phyloP scores from a whole-genome alignment of 352 stramenopile species.

The Phytophthora capsici region DNA sequence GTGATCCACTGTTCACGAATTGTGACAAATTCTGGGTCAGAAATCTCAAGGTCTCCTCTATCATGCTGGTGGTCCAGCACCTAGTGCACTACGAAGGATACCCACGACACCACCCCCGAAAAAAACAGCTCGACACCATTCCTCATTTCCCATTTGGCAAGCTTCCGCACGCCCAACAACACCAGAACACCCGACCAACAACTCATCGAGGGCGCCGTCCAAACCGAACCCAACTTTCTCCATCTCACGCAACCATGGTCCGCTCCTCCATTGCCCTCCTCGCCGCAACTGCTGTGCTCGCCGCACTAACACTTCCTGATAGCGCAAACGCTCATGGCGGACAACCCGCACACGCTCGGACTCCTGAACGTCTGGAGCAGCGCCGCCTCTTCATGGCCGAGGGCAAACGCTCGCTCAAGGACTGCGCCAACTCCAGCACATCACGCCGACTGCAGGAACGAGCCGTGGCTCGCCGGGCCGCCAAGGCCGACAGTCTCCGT shows the following conservation, averaged over 20 bases:
- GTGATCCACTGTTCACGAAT: background rate
- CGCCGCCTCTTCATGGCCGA: constrained; percentile 32
- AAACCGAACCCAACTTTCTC: background rate
- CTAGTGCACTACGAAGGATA: background rate
- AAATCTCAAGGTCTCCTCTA: background rate
- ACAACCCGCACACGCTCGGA: background rate
- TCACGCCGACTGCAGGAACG: constrained; percentile 25
- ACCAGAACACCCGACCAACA: background rate
- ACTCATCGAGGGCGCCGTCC: background rate
- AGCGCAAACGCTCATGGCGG: constrained; percentile 3
- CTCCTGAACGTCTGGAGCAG: constrained; percentile 15
- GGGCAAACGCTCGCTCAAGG: constrained; percentile 30
- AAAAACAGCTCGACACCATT: background rate
- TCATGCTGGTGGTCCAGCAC: background rate
- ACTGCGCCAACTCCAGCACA: constrained; percentile 26
- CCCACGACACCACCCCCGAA: background rate
- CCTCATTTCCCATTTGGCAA: background rate
- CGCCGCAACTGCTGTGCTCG: background rate
- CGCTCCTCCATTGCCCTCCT: constrained; percentile 7
- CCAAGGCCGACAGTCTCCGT: constrained; percentile 19
- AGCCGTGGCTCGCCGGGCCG: constrained; percentile 9
- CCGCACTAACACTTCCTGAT: background rate
- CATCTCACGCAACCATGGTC: constrained; percentile 8
- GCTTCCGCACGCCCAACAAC: background rate
- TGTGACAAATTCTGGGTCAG: background rate